A percentile compares a stretch with the other conserved stretches of the same genome.
Evolutionary conservation across 2,329 filamentous ascomycete species (phyloP).

Genomic region (Cladophialophora carrionii): DNA sequence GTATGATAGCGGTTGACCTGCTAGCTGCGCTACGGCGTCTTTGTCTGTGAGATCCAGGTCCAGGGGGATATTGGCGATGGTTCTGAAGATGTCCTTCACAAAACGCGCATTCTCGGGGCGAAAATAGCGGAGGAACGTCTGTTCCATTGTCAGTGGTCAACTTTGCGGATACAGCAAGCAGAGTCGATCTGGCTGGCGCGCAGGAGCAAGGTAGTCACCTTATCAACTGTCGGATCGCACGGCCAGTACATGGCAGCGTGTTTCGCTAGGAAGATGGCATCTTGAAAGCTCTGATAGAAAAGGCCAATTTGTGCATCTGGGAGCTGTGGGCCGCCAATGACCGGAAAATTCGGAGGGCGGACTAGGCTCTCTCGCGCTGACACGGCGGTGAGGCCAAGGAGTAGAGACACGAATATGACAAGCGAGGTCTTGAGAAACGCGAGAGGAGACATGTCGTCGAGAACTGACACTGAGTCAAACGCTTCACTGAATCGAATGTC

Average conservation of each 20-base stretch:
- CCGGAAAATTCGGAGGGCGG: conserved; percentile 1
- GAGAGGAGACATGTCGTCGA: background rate
- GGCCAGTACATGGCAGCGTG: conserved; percentile 12
- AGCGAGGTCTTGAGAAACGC: background rate
- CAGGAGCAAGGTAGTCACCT: conserved; percentile 1
- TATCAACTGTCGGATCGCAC: conserved; percentile 8
- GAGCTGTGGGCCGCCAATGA: conserved; percentile 2
- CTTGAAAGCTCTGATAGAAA: conserved; percentile 9
- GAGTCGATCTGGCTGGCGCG: background rate
- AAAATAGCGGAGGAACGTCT: conserved; percentile 12
- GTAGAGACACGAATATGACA: background rate
- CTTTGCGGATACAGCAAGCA: background rate
- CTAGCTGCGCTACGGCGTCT: background rate
- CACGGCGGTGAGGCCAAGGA: background rate
- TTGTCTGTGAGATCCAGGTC: conserved; percentile 1
- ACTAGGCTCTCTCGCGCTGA: background rate
- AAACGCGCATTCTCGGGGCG: background rate
- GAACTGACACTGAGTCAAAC: background rate
- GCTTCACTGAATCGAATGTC: too few species aligned
- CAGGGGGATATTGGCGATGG: conserved; percentile 13
- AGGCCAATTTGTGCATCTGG: background rate
- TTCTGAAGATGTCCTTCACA: conserved; percentile 5
- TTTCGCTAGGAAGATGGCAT: conserved; percentile 7
- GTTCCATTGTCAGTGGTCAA: background rate
- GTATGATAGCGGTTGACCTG: conserved; percentile 4